Conservation (phyloP, 2,329 filamentous ascomycete genomes). For the Colletotrichum euphorbiae region DNA sequence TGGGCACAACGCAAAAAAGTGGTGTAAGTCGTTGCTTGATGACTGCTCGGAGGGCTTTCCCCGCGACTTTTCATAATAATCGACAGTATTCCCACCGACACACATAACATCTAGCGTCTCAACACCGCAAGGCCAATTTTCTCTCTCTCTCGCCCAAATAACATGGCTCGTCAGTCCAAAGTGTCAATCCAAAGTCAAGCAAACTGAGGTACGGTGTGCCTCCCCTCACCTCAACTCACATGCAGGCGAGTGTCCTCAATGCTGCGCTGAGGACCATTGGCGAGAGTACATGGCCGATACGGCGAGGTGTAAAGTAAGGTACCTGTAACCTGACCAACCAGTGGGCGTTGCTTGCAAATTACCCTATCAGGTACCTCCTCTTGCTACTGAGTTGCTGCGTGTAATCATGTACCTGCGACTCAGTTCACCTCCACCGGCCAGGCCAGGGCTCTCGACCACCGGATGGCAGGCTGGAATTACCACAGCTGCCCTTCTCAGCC, state of each 20-base stretch:
- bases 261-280: background rate
- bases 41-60: background rate
- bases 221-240: background rate
- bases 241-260: slow-evolving; percentile 14
- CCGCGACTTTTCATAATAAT: slow-evolving; percentile 2
- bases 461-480: slow-evolving; percentile 36
- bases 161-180: background rate
- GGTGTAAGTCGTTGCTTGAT: background rate
- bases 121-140: background rate
- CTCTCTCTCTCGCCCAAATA: background rate
- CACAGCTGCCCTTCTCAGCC: slow-evolving; percentile 27
- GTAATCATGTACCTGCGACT: slow-evolving; percentile 36
- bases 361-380: slow-evolving; percentile 6
- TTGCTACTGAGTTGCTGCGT: slow-evolving; percentile 20
- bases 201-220: slow-evolving; percentile 5
- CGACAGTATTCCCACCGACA: slow-evolving; percentile 10
- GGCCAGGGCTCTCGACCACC: slow-evolving; percentile 22
- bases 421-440: slow-evolving; percentile 28
- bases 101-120: slow-evolving; percentile 8
- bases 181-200: background rate
- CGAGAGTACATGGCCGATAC: too few relatives aligned
- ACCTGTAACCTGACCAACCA: background rate
- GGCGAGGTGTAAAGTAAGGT: background rate
- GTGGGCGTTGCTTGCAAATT: background rate
- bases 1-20: slow-evolving; percentile 24